phyloP scores from a whole-genome alignment of 1,139 yeast species.

The Yamadazyma jaroonii region DNA sequence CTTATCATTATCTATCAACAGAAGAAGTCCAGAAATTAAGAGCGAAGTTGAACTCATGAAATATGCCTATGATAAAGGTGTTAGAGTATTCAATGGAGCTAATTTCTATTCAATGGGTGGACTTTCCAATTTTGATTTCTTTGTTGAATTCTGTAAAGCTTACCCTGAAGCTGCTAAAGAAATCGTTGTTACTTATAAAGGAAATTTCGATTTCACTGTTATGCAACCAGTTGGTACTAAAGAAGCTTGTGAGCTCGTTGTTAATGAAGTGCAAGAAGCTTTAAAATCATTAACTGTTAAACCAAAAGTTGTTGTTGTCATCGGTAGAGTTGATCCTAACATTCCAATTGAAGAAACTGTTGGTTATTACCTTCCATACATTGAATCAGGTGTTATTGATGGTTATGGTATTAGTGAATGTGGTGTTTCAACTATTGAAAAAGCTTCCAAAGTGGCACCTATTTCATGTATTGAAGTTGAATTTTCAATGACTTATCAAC shows the following conservation, averaged over 20 bases:
- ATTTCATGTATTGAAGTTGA: slow-evolving; percentile 73
- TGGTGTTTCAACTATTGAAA: slow-evolving; percentile 51
- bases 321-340: slow-evolving; percentile 61
- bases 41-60: slow-evolving; percentile 47
- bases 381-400: slow-evolving; percentile 54
- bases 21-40: slow-evolving; percentile 39
- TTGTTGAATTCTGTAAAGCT: slow-evolving; percentile 22
- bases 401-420: slow-evolving; percentile 74
- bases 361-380: slow-evolving; percentile 45
- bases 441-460: slow-evolving; percentile 47
- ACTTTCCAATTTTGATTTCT: slow-evolving; percentile 39
- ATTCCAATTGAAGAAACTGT: slow-evolving; percentile 49
- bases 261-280: slow-evolving; percentile 45
- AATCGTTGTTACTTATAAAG: slow-evolving; percentile 65
- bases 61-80: slow-evolving; percentile 28
- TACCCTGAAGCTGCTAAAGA: slow-evolving; percentile 25
- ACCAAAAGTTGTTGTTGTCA: slow-evolving; percentile 56
- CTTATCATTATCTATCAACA: slow-evolving; percentile 59
- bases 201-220: slow-evolving; percentile 38
- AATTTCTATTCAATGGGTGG: slow-evolving; percentile 69
- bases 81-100: slow-evolving; percentile 65
- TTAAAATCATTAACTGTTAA: slow-evolving; percentile 32
- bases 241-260: slow-evolving; percentile 43
- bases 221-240: slow-evolving; percentile 48
- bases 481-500: slow-evolving; percentile 60